Evolutionary conservation across 768 basidiomycete genomes (phyloP).

Genomic region (Pleurotus salmoneostramineus): DNA sequence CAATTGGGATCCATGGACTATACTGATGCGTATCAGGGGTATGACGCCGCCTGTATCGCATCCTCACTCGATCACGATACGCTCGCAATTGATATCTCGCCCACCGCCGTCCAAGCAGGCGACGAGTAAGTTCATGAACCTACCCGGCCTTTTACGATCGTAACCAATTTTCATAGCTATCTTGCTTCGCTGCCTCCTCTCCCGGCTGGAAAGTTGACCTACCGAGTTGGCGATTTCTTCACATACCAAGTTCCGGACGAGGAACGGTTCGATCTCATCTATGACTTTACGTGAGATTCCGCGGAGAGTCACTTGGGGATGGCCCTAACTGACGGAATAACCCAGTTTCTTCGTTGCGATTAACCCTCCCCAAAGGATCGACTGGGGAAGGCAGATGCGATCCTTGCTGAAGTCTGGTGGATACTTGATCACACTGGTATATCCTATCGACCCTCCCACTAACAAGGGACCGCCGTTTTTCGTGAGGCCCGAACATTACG

Average conservation of each 20-base stretch:
- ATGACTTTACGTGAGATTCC: constrained; percentile 57
- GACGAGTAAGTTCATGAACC: constrained; percentile 27
- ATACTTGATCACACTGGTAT: constrained; percentile 56
- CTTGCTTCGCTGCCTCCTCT: constrained; percentile 15
- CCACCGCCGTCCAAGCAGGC: constrained; percentile 47
- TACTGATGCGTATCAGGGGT: constrained; percentile 38
- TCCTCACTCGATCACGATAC: constrained; percentile 41
- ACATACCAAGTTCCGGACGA: constrained; percentile 28
- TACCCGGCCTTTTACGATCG: no score
- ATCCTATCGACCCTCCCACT: constrained; percentile 42
- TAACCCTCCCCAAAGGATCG: constrained; percentile 43
- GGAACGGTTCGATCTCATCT: constrained; percentile 50
- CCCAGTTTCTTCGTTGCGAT: constrained; percentile 72
- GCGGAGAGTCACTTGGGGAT: neutral
- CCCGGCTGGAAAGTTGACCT: constrained; percentile 27
- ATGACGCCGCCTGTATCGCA: constrained; percentile 57
- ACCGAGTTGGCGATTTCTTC: constrained; percentile 55
- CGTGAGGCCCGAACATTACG: constrained; percentile 54
- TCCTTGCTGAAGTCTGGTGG: constrained; percentile 58
- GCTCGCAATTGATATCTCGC: constrained; percentile 53
- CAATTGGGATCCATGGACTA: neutral
- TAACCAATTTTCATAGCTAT: no score
- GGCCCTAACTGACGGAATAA: neutral
- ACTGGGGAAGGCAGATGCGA: constrained; percentile 58
- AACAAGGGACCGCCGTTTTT: constrained; percentile 61